Conservation (phyloP, 1,284 basidiomycete genomes). For the Schizophyllum commune region DNA sequence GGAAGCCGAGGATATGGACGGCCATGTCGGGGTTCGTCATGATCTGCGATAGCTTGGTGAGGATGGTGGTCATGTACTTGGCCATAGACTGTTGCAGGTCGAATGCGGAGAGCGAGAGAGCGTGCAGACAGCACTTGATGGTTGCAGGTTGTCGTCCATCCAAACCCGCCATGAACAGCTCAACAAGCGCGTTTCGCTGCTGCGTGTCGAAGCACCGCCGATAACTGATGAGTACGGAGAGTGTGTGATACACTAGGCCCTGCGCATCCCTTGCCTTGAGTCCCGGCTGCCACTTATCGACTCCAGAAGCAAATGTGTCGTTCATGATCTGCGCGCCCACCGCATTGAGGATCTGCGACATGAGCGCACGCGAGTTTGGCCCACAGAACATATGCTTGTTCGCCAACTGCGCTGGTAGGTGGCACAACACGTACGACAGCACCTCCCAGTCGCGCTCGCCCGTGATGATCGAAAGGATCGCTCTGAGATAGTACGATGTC, state of each 20-base stretch:
- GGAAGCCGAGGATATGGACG: constrained; percentile 92
- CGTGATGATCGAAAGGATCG: constrained; percentile 64
- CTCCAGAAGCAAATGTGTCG: constrained; percentile 50
- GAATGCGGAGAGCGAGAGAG: constrained; percentile 83
- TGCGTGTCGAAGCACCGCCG: constrained; percentile 69
- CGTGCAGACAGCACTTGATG: constrained; percentile 90
- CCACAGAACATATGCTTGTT: constrained; percentile 99
- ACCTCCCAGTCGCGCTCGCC: constrained; percentile 90
- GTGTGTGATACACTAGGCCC: constrained; percentile 80
- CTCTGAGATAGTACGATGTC: constrained; percentile 71
- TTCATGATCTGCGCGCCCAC: constrained; percentile 66
- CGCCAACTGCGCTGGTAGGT: constrained; percentile 84
- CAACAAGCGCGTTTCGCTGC: constrained; percentile 70
- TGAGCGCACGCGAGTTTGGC: constrained; percentile 60
- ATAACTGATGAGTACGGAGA: constrained; percentile 89
- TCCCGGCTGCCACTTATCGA: constrained; percentile 55
- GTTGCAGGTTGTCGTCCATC: constrained; percentile 65
- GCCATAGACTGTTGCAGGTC: constrained; percentile 85
- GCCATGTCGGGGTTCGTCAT: constrained; percentile 93
- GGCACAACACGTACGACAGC: constrained; percentile 86
- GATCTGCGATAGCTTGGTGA: constrained; percentile 89
- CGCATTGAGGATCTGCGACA: constrained; percentile 59
- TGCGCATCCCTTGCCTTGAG: constrained; percentile 81
- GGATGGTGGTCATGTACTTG: constrained; percentile 72
- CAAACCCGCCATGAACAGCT: constrained; percentile 79